Evolutionary conservation across 1,284 basidiomycete genomes (phyloP), one percentile per base, ranked within the genome.

Genomic region (Moesziomyces parantarcticus): DNA sequence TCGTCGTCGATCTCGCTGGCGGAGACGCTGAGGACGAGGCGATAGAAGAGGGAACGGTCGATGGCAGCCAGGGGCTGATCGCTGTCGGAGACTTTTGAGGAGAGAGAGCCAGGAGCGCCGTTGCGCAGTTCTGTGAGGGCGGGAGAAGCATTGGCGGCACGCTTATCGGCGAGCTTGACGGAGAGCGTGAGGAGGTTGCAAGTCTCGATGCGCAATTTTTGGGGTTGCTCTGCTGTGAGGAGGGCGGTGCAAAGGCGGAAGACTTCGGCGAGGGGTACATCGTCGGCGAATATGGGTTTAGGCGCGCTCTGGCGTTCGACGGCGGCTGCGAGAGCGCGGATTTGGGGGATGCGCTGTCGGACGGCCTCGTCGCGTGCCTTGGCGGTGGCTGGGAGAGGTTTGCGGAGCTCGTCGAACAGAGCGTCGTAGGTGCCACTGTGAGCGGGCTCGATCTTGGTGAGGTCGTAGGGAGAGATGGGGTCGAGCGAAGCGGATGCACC

Each of bases 41-140:
- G 68, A 32, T 73, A 81, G 36, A 82, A 73, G 25, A 80, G 59
- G 5, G 79, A 67, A 11, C 80, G 72, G 42, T 82, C 80, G 42
- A 78, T 78, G 40, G 67, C 59, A 18, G 77, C 75, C 3, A 78
- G 64, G 3, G 77, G 70, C 48, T 76, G 77, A 39, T 77, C 77
- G 41, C 71, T 72, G 48, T 78, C 77, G 14, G 60, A 56, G 10
- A 69, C 62, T 22, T 77, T 76, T 45, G 75, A 76, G 5, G 77
- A 78, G 39, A 77, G 69, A 1, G 77, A 78, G 29, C 77, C 77
- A 4, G 77, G 77, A 23, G 77, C 77, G 9, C 75, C 77, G 46
- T 75, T 78, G 43, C 77, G 58, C 20, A 72, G 69, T 50, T 78
- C 77, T 11, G 64, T 66, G 26, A 77, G 49, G 10, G 77, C 75